Evolutionary conservation across 345 rosid species (phyloP).

Genomic region (Euclidium syriacum): DNA sequence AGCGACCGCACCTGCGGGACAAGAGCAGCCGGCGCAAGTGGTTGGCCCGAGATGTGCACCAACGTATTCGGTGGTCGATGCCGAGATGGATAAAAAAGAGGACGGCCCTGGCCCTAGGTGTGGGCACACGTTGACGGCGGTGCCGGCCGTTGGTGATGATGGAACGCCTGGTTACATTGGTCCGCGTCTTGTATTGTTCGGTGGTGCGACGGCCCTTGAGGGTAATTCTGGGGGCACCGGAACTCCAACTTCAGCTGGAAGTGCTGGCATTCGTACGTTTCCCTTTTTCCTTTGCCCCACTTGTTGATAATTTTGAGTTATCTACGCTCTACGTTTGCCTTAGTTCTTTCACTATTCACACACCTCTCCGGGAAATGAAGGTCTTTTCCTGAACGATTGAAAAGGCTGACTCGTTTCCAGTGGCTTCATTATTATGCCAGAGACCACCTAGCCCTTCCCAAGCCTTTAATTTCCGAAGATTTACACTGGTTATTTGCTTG

Average conservation of each 20-base stretch:
- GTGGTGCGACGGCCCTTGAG: constrained; percentile 93
- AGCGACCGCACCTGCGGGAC: constrained; percentile 25
- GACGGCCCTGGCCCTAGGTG: constrained; percentile 93
- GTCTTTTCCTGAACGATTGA: not conserved
- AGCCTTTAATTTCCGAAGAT: not conserved
- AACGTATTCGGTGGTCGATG: constrained; percentile 66
- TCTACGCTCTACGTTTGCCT: not conserved
- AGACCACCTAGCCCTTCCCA: not conserved
- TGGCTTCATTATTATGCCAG: not conserved
- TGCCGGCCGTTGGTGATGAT: constrained; percentile 87
- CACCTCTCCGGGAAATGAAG: not conserved
- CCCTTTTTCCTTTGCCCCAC: constrained; percentile 2
- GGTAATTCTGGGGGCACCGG: constrained; percentile 78
- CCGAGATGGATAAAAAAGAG: constrained; percentile 68
- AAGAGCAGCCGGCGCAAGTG: constrained; percentile 35
- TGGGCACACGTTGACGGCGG: constrained; percentile 83
- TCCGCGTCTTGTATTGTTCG: constrained; percentile 83
- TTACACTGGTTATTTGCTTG: not conserved
- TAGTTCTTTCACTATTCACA: not conserved
- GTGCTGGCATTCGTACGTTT: constrained; percentile 81
- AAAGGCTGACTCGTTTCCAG: not conserved
- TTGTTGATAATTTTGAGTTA: not conserved
- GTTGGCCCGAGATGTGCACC: constrained; percentile 90
- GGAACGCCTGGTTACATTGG: constrained; percentile 76
- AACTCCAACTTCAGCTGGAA: constrained; percentile 82